These are phyloP conservation scores for Cordyceps farinosa DNA, from an alignment of 2,329 filamentous ascomycete species.

Conservation along the genomic window DNA sequence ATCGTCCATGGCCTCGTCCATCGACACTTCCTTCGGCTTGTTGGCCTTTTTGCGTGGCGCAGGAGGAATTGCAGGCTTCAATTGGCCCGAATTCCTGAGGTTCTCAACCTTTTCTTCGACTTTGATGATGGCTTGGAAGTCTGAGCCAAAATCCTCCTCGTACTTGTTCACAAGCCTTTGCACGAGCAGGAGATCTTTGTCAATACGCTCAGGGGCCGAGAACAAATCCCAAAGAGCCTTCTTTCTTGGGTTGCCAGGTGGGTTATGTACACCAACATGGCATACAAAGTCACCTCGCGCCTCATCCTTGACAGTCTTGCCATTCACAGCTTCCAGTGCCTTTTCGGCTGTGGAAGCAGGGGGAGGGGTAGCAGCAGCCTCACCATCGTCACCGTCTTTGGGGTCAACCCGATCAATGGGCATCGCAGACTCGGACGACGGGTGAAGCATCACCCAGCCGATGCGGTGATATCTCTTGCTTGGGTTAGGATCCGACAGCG, in stretches of 20 bases:
- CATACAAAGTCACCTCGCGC: slow-evolving; percentile 94
- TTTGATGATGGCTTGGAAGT: slow-evolving; percentile 72
- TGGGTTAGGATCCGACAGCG: slow-evolving; percentile 92
- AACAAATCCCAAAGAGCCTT: slow-evolving; percentile 97
- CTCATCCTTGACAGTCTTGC: slow-evolving; percentile 94
- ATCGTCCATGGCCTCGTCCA: slow-evolving; percentile 61
- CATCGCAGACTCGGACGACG: slow-evolving; percentile 63
- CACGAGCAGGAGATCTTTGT: slow-evolving; percentile 82
- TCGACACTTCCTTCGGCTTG: slow-evolving; percentile 56
- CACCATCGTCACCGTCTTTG: slow-evolving; percentile 63
- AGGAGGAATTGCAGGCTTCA: slow-evolving; percentile 62
- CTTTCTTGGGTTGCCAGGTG: slow-evolving; percentile 79
- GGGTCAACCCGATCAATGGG: slow-evolving; percentile 69
- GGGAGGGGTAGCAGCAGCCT: slow-evolving; percentile 52
- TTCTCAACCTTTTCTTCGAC: slow-evolving; percentile 86
- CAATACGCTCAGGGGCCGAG: slow-evolving; percentile 87
- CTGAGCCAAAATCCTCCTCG: slow-evolving; percentile 75
- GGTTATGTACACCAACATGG: slow-evolving; percentile 93
- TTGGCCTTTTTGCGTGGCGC: slow-evolving; percentile 58
- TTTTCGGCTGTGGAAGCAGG: slow-evolving; percentile 68
- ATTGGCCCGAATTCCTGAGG: slow-evolving; percentile 68
- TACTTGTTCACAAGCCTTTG: slow-evolving; percentile 79
- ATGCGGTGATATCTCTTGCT: slow-evolving; percentile 96
- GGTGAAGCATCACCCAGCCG: slow-evolving; percentile 96
- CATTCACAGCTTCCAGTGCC: slow-evolving; percentile 90